Evolutionary conservation across 192 early-diverging fungal species (phyloP).

Genomic region (Backusella macrospora): DNA sequence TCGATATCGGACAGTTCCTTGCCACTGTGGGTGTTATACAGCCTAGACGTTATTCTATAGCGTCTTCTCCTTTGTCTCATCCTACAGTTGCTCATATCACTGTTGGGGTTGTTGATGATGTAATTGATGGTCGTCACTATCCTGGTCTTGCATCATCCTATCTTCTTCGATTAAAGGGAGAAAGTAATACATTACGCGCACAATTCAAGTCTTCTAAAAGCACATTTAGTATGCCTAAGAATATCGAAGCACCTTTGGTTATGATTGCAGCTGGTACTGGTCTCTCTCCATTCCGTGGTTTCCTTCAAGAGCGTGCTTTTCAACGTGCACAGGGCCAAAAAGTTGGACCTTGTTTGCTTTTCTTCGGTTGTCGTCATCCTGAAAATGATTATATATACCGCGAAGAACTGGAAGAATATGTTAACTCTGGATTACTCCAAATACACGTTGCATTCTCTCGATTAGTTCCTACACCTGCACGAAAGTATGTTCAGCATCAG

Average conservation of each 20-base stretch:
- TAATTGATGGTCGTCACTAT: constrained; percentile 31
- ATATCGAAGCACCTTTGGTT: constrained; percentile 65
- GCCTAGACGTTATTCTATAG: constrained; percentile 89
- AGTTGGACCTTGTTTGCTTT: constrained; percentile 46
- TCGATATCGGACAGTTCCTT: constrained; percentile 49
- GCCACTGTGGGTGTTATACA: constrained; percentile 49
- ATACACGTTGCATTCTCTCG: constrained; percentile 69
- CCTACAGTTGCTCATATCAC: constrained; percentile 29
- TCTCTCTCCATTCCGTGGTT: constrained; percentile 88
- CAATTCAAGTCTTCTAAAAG: constrained; percentile 37
- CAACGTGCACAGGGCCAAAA: constrained; percentile 9
- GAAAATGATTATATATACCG: constrained; percentile 74
- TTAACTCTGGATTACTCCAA: constrained; percentile 55
- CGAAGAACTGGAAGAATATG: constrained; percentile 56
- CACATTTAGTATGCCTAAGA: constrained; percentile 65
- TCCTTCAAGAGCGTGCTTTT: constrained; percentile 55
- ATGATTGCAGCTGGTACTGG: constrained; percentile 96
- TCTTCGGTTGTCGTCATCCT: constrained; percentile 84
- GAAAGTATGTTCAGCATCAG: constrained; percentile 45
- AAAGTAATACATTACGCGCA: constrained; percentile 20
- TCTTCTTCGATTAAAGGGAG: constrained; percentile 5
- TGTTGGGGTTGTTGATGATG: constrained; percentile 41
- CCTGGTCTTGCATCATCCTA: constrained; percentile 41
- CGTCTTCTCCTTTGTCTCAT: constrained; percentile 60
- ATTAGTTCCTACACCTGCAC: constrained; percentile 48